Evolutionary conservation across 306 rosid genomes (phyloP).

Genomic region (Quercus mongolica): DNA sequence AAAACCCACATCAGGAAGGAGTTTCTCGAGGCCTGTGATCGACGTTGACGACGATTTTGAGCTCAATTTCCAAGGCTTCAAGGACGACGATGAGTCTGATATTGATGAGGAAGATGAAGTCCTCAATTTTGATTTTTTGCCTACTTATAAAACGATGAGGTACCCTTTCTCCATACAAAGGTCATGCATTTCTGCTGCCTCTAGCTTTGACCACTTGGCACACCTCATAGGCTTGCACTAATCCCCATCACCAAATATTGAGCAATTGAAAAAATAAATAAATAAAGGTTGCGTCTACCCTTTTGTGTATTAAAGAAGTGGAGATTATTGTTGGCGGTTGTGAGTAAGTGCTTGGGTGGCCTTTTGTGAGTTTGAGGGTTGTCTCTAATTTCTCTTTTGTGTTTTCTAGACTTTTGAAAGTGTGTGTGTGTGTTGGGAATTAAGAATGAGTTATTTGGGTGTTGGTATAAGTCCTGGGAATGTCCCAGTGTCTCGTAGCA

Average conservation of each 20-base stretch:
- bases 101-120: no score
- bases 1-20: no score
- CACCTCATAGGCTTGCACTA: conserved; percentile 9
- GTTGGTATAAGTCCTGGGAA: conserved; percentile 85
- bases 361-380: background rate
- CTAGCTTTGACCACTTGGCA: conserved; percentile 54
- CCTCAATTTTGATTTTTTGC: no score
- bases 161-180: conserved; percentile 12
- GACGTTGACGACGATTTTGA: no score
- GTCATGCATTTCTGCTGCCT: conserved; percentile 26
- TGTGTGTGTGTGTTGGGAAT: conserved; percentile 7
- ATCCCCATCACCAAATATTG: conserved; percentile 25
- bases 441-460: conserved; percentile 61
- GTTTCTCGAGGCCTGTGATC: no score
- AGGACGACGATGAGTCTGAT: no score
- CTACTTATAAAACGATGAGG: conserved; percentile 10
- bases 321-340: background rate
- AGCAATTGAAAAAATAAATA: background rate
- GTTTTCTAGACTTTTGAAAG: background rate
- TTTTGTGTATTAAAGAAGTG: conserved; percentile 22
- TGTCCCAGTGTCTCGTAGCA: conserved; percentile 55
- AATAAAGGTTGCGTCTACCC: background rate
- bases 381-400: background rate
- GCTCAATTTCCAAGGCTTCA: no score
- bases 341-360: background rate